These are phyloP conservation scores for Trematosphaeria pertusa DNA, from an alignment of 2,329 filamentous ascomycete genomes.

Conservation along the genomic window DNA sequence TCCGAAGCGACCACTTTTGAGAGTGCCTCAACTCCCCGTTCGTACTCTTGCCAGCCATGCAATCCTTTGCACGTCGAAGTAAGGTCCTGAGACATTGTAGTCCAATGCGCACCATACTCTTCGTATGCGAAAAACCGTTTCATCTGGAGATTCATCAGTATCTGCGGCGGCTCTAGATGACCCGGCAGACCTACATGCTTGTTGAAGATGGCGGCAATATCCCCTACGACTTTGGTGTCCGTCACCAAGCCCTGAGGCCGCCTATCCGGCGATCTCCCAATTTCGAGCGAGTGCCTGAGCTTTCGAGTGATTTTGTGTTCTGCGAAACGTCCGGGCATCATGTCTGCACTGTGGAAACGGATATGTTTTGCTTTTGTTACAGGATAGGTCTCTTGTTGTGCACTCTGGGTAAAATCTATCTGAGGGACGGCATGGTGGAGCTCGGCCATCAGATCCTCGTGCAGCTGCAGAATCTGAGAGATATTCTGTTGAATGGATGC, in stretches of 20 bases:
- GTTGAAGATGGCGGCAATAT: constrained; percentile 62
- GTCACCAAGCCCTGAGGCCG: constrained; percentile 51
- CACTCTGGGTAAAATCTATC: constrained; percentile 57
- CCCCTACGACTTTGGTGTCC: constrained; percentile 60
- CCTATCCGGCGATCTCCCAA: constrained; percentile 49
- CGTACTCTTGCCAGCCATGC: constrained; percentile 78
- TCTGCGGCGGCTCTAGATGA: no score
- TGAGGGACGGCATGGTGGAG: constrained; percentile 75
- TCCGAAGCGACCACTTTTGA: constrained; percentile 76
- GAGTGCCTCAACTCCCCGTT: constrained; percentile 83
- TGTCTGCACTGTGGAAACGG: constrained; percentile 57
- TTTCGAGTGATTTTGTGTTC: constrained; percentile 43
- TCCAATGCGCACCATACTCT: constrained; percentile 90
- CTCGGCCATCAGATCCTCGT: constrained; percentile 80
- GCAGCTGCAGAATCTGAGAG: constrained; percentile 79
- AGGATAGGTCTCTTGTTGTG: constrained; percentile 39
- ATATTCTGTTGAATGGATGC: constrained; percentile 80
- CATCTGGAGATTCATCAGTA: no score
- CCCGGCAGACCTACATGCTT: constrained; percentile 59
- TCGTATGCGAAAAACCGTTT: constrained; percentile 85
- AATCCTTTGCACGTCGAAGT: constrained; percentile 71
- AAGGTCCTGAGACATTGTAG: constrained; percentile 81
- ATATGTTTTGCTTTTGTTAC: constrained; percentile 51
- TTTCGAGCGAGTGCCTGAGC: constrained; percentile 55
- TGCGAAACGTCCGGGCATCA: constrained; percentile 48